Evolutionary conservation across 192 early-diverging fungal species (phyloP), one percentile per base, ranked within the genome.

Genomic region (Gaertneriomyces semiglobifer): DNA sequence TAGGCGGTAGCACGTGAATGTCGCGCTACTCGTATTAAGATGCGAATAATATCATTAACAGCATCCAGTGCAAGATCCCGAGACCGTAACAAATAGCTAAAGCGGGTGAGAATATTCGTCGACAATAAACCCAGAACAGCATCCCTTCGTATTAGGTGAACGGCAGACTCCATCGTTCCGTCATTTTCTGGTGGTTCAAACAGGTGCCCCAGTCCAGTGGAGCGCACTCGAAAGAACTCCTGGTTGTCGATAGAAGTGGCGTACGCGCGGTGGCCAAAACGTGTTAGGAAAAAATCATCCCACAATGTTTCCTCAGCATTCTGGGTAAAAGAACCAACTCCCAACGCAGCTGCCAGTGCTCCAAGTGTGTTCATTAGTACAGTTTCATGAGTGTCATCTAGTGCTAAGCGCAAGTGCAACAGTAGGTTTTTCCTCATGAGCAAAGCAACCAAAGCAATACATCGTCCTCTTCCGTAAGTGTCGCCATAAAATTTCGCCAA

Each of bases 351-450:
- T 33, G 68, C 70, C 0, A 89, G 20, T 0, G 79, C 77, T 39
- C 74, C 69, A 25, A 89, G 54, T 3, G 84, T 77, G 41, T 71
- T 79, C 0, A 79, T 74, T 5, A 86, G 44, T 11, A 83, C 89
- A 5, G 81, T 76, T n/a, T 84, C 77, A 20, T 83, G 73, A 51
- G 76, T 78, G 48, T 88, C 89, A 60, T 90, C 89, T 60, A 90
- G 56, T 7, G 86, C 86, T 18, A 84, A 75, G 44, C 89, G 76
- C 51, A 90, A 66, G 60, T 86, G 79, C 3, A 86, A 62, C 44
- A 78, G 60, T 2, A 78, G 63, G 19, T 79, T 77, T 39, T 72
- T 73, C 33, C 77, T 58, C 53, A 83, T 77, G 47, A 80, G 51
- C 64, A 74, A 76, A 11, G 42, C 18, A 16, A 33, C 7, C 7